Evolutionary conservation across 352 stramenopile species (phyloP), one percentile per base, ranked within the genome.

Genomic region (Pythium utonaiense): DNA sequence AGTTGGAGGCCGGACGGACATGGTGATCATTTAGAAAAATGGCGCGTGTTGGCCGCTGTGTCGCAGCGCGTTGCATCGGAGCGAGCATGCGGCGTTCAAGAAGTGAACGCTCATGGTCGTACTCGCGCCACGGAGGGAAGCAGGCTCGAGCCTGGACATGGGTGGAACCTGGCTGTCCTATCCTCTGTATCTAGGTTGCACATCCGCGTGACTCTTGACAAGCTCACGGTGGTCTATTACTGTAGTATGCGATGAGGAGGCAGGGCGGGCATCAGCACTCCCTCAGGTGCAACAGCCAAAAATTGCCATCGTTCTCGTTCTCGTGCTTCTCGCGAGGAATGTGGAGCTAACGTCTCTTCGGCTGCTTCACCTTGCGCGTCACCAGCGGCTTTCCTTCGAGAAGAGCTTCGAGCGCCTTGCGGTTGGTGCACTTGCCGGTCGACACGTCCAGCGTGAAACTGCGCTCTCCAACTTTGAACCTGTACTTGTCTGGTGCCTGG

Each of bases 311-410:
- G 5, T 47, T n/a, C n/a, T 47, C 21, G 17, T 47, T 47, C 40
- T 47, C n/a, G 5, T 47, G 40, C n/a, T 47, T 47, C 40, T 47
- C 40, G 16, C n/a, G 14, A 27, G 40, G 40, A 47, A 16, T 19
- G 17, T 34, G 42, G n/a, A 31, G 64, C 38, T 65, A 33, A n/a
- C 65, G 59, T 52, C 88, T 88, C 68, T 91, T 91, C 40, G 70
- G 60, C 59, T 86, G 70, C 50, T 86, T 89, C 38, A 68, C 58
- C 55, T 83, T 85, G 42, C 77, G 81, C 21, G 75, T 78, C 21
- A 89, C 76, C 8, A 91, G 70, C n/a, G 82, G 80, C 56, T 80
- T 86, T 38, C 82, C 82, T 49, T 86, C 67, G 57, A 91, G 72
- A 59, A 91, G 47, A n/a, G 77, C 77, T 38, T 88, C 74, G 21